Base-by-base conservation (phyloP, 2,329 filamentous ascomycete species). In the Colletotrichum siamense region DNA sequence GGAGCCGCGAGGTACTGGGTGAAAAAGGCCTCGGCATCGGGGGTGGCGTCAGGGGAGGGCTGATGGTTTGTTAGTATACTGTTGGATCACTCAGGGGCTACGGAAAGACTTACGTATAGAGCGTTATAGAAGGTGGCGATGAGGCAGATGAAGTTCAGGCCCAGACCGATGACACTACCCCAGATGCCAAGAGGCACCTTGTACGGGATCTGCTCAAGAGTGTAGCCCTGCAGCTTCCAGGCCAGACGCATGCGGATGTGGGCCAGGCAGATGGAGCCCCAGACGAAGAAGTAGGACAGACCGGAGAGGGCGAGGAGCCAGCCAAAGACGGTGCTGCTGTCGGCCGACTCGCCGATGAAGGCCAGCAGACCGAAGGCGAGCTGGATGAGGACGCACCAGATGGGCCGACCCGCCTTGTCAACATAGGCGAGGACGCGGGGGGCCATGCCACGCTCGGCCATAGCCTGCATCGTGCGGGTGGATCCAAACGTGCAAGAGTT, bases 201-300 rank as follows among this genome's bases (percentile, higher is more conserved):
- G 78, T 89, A 90, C 4, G 89, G 88, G 52, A 91, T 86, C 79
- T 89, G 85, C 39, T 86, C 85, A 24, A 87, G 81, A 52, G 82
- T 83, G 78, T 90, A 90, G 69, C 92, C 92, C 79, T 93, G 90
- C 18, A 86, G 83, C 77, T 88, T 87, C 92, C 92, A 94, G 16
- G 87, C 91, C 61, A 88, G 83, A 74, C 92, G 90, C 89, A 94
- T 94, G 62, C 91, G 90, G 81, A 94, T 93, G 81, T 94, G 92
- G 0, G 91, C 88, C 4, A 92, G 84, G 82, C 91, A 93, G 81
- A 93, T 92, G 75, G 89, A 93, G 44, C 91, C 92, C 94, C 94
- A 96, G 30, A 94, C 94, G 84, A 96, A 95, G 83, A 96, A 91
- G 77, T 91, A 93, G 4, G 92, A 91, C 12, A 96, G 90, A 68